phyloP scores from a whole-genome alignment of 2,329 filamentous ascomycete genomes.

The Allantophomopsis lycopodina region DNA sequence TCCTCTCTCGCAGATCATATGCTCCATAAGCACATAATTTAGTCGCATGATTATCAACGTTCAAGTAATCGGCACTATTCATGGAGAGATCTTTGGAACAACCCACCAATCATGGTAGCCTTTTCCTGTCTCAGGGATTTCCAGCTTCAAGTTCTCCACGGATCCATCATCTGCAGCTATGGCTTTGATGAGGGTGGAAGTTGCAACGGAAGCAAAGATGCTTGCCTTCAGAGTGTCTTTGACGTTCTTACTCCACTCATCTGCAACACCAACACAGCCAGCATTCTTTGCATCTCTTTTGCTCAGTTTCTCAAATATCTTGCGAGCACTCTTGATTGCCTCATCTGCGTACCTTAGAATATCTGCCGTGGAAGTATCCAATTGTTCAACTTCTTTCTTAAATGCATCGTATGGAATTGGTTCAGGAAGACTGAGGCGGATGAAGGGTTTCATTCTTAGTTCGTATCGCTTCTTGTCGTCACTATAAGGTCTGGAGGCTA shows the following conservation, averaged over 20 bases:
- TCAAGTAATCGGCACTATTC: too few species aligned
- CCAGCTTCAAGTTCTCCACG: constrained; percentile 24
- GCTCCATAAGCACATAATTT: too few species aligned
- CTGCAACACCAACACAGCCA: constrained; percentile 42
- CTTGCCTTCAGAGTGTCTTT: constrained; percentile 54
- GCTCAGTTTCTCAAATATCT: constrained; percentile 40
- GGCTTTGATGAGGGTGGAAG: constrained; percentile 44
- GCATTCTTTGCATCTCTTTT: constrained; percentile 35
- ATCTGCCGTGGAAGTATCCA: constrained; percentile 18
- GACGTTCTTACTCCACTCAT: constrained; percentile 44
- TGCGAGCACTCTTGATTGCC: constrained; percentile 24
- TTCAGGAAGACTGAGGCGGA: constrained; percentile 42
- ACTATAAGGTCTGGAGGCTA: constrained; percentile 34
- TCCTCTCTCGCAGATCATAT: too few species aligned
- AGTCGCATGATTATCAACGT: too few species aligned
- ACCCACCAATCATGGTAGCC: constrained; percentile 54
- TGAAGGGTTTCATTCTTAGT: constrained; percentile 58
- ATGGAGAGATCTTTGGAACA: constrained; percentile 27
- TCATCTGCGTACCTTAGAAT: constrained; percentile 20
- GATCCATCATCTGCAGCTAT: constrained; percentile 17
- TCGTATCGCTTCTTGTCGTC: constrained; percentile 46
- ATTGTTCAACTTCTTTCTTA: constrained; percentile 25
- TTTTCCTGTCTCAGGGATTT: constrained; percentile 36
- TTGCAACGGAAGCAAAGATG: constrained; percentile 54
- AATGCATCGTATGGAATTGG: constrained; percentile 40